A percentile compares a stretch with the other conserved stretches of the same genome.
Conservation (phyloP, 352 stramenopile species). For the Phytophthora hybrid region DNA sequence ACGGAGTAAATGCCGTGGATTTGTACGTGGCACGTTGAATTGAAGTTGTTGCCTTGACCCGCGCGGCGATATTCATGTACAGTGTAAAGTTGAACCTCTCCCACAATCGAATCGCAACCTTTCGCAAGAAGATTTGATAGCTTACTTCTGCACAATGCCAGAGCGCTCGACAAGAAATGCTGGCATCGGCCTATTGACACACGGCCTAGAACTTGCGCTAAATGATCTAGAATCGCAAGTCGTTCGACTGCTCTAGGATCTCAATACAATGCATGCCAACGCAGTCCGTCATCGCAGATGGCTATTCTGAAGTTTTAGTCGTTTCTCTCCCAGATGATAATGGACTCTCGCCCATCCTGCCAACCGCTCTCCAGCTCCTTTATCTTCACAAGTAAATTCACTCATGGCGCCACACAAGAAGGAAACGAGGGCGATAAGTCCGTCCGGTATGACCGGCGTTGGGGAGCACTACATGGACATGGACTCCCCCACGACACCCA, state of each 20-base stretch:
- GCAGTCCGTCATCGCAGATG: not conserved
- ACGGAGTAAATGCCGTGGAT: too few relatives aligned
- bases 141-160: too few relatives aligned
- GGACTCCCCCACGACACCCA: constrained; percentile 32
- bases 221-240: not conserved
- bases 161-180: too few relatives aligned
- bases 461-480: constrained; percentile 37
- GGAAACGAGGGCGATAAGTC: constrained; percentile 3
- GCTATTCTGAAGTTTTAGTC: constrained; percentile 9
- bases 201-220: constrained; percentile 10
- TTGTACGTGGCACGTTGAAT: too few relatives aligned
- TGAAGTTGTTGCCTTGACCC: too few relatives aligned
- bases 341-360: constrained; percentile 24
- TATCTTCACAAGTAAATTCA: constrained; percentile 8
- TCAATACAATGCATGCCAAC: constrained; percentile 21
- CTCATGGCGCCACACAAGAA: constrained; percentile 11
- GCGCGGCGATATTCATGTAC: too few relatives aligned
- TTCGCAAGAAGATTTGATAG: too few relatives aligned
- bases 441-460: constrained; percentile 25
- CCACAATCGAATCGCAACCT: too few relatives aligned
- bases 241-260: constrained; percentile 22
- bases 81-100: too few relatives aligned
- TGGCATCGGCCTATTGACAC: constrained; percentile 19
- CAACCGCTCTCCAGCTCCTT: constrained; percentile 13
- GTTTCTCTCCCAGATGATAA: constrained; percentile 40